Percentiles rank a stretch among this genome's conserved stretches.
Evolutionary conservation across 176 grass and related monocot genomes (phyloP).

Genomic region (Neostapfia colusana): DNA sequence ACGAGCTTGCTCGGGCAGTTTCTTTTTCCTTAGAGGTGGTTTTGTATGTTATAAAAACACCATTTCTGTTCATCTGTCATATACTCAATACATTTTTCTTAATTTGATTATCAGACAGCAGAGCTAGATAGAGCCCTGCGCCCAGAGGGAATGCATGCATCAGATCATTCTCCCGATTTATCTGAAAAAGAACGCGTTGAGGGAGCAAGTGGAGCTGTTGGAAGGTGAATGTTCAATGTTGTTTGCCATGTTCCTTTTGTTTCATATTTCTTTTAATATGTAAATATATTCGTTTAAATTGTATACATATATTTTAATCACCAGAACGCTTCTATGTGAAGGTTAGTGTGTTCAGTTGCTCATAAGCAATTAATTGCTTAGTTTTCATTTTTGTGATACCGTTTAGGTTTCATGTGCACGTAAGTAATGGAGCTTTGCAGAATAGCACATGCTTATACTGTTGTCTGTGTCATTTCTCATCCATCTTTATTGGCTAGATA

Average conservation of each 20-base stretch:
- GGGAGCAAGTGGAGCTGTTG: slow-evolving; percentile 35
- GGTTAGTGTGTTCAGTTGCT: not conserved
- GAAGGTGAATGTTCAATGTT: slow-evolving; percentile 57
- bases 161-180: slow-evolving; percentile 49
- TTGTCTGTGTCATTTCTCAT: slow-evolving; percentile 8
- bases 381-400: slow-evolving; percentile 8
- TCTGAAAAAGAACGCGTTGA: slow-evolving; percentile 50
- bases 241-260: not conserved
- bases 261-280: not conserved
- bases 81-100: slow-evolving; percentile 11
- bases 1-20: slow-evolving; percentile 58
- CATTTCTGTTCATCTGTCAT: slow-evolving; percentile 31
- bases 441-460: not conserved
- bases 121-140: slow-evolving; percentile 55
- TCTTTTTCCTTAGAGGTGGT: slow-evolving; percentile 66
- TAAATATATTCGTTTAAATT: too few relatives aligned
- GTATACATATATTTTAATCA: not conserved
- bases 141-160: slow-evolving; percentile 37
- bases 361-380: slow-evolving; percentile 9
- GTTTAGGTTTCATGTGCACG: slow-evolving; percentile 10
- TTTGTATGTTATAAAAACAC: slow-evolving; percentile 15
- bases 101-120: slow-evolving; percentile 48
- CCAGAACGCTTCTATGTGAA: slow-evolving; percentile 2
- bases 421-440: not conserved
- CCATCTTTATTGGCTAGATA: not conserved